Conservation (phyloP, 306 rosid genomes). For the Vigna angularis region DNA sequence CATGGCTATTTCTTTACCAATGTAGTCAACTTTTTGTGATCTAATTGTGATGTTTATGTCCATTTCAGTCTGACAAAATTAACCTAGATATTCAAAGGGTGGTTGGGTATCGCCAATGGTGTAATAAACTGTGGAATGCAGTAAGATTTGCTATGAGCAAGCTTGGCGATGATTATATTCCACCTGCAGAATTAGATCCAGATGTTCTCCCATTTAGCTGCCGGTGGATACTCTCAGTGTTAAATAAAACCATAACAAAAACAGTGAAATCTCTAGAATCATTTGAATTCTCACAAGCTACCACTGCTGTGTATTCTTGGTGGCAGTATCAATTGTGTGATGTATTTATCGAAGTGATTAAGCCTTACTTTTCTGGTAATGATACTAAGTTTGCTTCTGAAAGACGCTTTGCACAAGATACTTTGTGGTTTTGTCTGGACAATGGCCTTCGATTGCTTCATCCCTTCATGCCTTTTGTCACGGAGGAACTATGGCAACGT, state of each 20-base stretch:
- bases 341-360: constrained; percentile 91
- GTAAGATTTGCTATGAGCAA: constrained; percentile 90
- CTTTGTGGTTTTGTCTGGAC: constrained; percentile 93
- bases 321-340: constrained; percentile 98
- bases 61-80: constrained; percentile 91
- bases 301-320: constrained; percentile 83
- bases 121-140: constrained; percentile 97
- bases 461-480: constrained; percentile 96
- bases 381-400: constrained; percentile 62
- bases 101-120: constrained; percentile 96
- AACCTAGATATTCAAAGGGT: constrained; percentile 95
- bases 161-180: constrained; percentile 87
- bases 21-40: constrained; percentile 23
- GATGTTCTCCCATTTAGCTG: constrained; percentile 87
- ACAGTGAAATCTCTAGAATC: constrained; percentile 65
- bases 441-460: constrained; percentile 94
- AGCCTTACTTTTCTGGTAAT: constrained; percentile 82
- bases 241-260: constrained; percentile 77
- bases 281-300: constrained; percentile 82
- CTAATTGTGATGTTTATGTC: constrained; percentile 22
- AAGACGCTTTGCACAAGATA: constrained; percentile 76
- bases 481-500: constrained; percentile 99
- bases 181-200: constrained; percentile 60
- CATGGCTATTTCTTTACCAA: not conserved
- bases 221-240: constrained; percentile 86